These are phyloP conservation scores for Viola pubescens DNA, from an alignment of 441 rosid genomes.

Conservation along the genomic window DNA sequence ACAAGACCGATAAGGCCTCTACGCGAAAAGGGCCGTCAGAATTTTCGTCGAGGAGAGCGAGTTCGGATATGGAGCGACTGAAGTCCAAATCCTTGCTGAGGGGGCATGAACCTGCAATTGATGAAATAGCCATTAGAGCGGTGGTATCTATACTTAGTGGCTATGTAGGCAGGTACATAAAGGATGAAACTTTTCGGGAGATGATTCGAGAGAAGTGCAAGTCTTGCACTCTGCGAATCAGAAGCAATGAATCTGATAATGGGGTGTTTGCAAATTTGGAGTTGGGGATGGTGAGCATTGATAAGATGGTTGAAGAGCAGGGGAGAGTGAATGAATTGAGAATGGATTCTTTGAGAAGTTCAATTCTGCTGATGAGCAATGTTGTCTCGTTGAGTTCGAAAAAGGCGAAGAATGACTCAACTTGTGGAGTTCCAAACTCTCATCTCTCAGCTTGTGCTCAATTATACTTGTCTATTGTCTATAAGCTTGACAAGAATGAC, in stretches of 20 bases:
- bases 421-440: conserved; percentile 42
- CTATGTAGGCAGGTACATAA: conserved; percentile 35
- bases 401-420: conserved; percentile 25
- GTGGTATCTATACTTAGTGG: conserved; percentile 48
- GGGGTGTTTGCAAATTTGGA: conserved; percentile 29
- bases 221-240: conserved; percentile 24
- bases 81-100: conserved; percentile 7
- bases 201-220: conserved; percentile 32
- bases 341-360: conserved; percentile 21
- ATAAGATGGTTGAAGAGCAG: conserved; percentile 26
- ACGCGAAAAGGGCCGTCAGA: conserved; percentile 17
- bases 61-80: conserved; percentile 21
- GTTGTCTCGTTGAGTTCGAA: conserved; percentile 42
- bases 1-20: conserved; percentile 14
- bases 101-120: conserved; percentile 34
- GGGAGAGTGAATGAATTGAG: conserved; percentile 22
- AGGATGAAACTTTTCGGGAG: conserved; percentile 34
- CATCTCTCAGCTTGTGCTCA: conserved; percentile 54
- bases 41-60: conserved; percentile 24
- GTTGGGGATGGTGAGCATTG: conserved; percentile 33
- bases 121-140: conserved; percentile 39
- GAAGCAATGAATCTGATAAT: conserved; percentile 21
- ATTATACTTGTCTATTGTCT: conserved; percentile 42
- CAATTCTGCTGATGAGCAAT: conserved; percentile 29
- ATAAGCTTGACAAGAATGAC: conserved; percentile 53